Conservation (phyloP, 768 basidiomycete species). For the Suillus bovinus region DNA sequence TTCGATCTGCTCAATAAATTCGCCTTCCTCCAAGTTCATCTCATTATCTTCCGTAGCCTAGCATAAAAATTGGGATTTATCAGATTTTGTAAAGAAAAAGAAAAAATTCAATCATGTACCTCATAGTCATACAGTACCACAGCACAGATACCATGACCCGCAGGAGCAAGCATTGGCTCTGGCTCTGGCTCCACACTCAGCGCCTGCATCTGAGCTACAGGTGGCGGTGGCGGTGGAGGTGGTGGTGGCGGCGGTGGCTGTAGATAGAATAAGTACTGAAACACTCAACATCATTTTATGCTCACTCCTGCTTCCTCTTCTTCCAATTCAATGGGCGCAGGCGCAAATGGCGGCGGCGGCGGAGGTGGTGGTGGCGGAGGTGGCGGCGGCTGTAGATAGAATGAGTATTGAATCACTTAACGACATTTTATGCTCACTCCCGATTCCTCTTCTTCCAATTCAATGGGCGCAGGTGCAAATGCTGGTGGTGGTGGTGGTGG, state of each 20-base stretch:
- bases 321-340: slow-evolving; percentile 25
- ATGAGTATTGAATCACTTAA: slow-evolving; percentile 16
- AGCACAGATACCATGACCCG: slow-evolving; percentile 58
- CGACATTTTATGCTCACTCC: slow-evolving; percentile 4
- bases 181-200: slow-evolving; percentile 33
- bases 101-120: slow-evolving; percentile 29
- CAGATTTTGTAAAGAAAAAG: not conserved
- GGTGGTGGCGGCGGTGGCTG: slow-evolving; percentile 36
- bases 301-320: slow-evolving; percentile 17
- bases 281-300: too few species aligned
- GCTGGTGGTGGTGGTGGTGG: slow-evolving; percentile 36
- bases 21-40: slow-evolving; percentile 76
- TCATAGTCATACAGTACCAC: slow-evolving; percentile 83
- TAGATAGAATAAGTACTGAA: slow-evolving; percentile 19
- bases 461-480: slow-evolving; percentile 33
- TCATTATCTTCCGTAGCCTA: slow-evolving; percentile 88
- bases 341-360: slow-evolving; percentile 35
- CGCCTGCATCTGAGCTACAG: slow-evolving; percentile 33
- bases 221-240: slow-evolving; percentile 47
- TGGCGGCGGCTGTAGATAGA: slow-evolving; percentile 26
- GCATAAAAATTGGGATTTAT: not conserved
- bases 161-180: slow-evolving; percentile 33
- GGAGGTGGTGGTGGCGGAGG: slow-evolving; percentile 38
- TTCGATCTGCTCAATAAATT: slow-evolving; percentile 79
- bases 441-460: slow-evolving; percentile 16